Evolutionary conservation across 352 stramenopile species (phyloP), one percentile per base, ranked within the genome.

Genomic region (Pythium oligandrum): DNA sequence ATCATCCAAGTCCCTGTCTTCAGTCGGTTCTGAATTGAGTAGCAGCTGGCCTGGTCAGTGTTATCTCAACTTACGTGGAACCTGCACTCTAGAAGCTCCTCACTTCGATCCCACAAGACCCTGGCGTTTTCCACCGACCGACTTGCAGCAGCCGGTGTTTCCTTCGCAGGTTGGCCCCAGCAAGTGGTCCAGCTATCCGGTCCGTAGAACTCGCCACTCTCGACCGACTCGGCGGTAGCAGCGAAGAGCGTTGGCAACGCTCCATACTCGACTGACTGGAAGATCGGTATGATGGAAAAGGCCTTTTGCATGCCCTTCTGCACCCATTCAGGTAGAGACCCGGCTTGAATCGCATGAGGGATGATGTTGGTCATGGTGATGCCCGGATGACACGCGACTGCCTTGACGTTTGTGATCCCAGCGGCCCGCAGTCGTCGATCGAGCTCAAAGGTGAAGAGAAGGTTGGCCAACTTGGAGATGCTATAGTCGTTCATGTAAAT

Each of bases 381-480:
- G 4, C 75, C 71, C 6, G 75, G 73, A 45, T 84, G 73, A 9
- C 45, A 64, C 1, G 58, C 60, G 5, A 65, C 59, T 0, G 48
- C 53, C 4, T 48, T 58, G 5, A 80, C 59, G 12, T 48, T 55
- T 11, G 57, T 44, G 48, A 75, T 59, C 3, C 60, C 58, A 0
- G 44, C 37, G 2, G 46, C 57, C 26, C 68, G 43, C 4, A 82
- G 39, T 1, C 68, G 68, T 30, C 70, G 57, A 7, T 78, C 43
- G 4, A 86, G 65, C 48, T 84, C 73, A 0, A 60, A 12, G 11
- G 69, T 77, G 57, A 84, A 86, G 2, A 84, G 52, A 31, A 81
- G 39, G 58, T 83, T 84, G 48, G 46, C 73, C 5, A 86, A 44
- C 52, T 86, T 86, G 17, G 71, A 73, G 36, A 75, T 71, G 8